phyloP scores from a whole-genome alignment of 805 yeast species.

The Yamadazyma endophytica region DNA sequence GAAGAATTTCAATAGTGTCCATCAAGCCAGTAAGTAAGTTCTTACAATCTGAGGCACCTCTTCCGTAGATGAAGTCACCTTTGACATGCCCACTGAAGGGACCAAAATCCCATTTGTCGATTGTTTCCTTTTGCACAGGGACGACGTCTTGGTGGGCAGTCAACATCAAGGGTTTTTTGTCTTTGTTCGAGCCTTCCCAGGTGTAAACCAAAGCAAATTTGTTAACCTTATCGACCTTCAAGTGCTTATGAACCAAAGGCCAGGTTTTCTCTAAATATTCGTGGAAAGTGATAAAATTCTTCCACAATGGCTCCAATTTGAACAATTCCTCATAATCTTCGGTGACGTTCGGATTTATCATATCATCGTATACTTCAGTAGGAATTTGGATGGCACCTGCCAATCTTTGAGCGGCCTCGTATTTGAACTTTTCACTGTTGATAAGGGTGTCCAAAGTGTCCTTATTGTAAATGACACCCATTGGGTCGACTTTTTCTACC shows the following conservation, averaged over 20 bases:
- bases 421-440: conserved; percentile 19
- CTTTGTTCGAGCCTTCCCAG: conserved; percentile 27
- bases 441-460: conserved; percentile 21
- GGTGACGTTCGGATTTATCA: conserved; percentile 22
- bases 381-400: conserved; percentile 25
- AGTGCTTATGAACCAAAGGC: conserved; percentile 27
- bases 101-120: conserved; percentile 33
- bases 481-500: conserved; percentile 25
- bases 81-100: conserved; percentile 32
- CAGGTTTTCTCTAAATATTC: conserved; percentile 23
- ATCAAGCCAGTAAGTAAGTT: conserved; percentile 39
- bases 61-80: conserved; percentile 25
- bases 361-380: conserved; percentile 27
- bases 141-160: conserved; percentile 40
- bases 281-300: conserved; percentile 21
- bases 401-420: conserved; percentile 17
- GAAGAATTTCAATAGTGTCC: conserved; percentile 28
- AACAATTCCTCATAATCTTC: conserved; percentile 21
- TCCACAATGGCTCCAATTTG: conserved; percentile 20
- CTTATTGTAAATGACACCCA: conserved; percentile 15
- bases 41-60: conserved; percentile 38
- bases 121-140: conserved; percentile 33
- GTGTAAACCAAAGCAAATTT: conserved; percentile 31
- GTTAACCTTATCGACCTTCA: conserved; percentile 28
- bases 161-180: conserved; percentile 31